These are phyloP conservation scores for Nicotiana tabacum DNA, from an alignment of 257 asterid genomes.

Conservation along the genomic window DNA sequence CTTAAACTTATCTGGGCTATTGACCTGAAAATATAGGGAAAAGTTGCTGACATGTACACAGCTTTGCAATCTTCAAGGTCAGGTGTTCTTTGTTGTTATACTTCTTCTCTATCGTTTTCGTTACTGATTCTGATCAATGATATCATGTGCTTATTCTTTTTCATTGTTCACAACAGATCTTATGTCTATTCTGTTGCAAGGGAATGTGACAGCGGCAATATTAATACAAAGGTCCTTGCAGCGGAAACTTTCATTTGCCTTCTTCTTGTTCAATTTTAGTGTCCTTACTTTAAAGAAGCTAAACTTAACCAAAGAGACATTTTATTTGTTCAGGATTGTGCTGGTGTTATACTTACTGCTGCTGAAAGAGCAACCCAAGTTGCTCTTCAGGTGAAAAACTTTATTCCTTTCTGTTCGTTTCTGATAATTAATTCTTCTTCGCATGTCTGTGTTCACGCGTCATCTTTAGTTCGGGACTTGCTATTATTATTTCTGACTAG, in stretches of 20 bases:
- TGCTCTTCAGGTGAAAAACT: constrained; percentile 81
- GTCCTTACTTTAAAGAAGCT: not conserved
- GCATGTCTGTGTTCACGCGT: not conserved
- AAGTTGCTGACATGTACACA: constrained; percentile 92
- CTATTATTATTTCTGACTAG: not conserved
- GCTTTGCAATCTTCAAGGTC: constrained; percentile 94
- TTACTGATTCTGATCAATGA: not conserved
- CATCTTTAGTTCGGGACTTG: not conserved
- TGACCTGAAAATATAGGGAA: constrained; percentile 59
- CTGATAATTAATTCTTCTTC: not conserved
- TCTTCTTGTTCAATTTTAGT: not conserved
- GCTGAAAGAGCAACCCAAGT: constrained; percentile 99
- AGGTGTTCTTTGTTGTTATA: not conserved
- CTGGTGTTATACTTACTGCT: constrained; percentile 86
- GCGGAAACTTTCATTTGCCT: not conserved
- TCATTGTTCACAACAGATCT: constrained; percentile 44
- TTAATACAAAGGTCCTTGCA: constrained; percentile 60
- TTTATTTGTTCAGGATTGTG: constrained; percentile 65
- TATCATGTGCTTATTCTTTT: not conserved
- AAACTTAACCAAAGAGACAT: not conserved
- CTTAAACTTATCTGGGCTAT: constrained; percentile 10
- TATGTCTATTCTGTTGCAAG: constrained; percentile 93
- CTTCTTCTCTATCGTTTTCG: not conserved
- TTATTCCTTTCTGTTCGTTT: not conserved
- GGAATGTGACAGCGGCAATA: constrained; percentile 77